Evolutionary conservation across 2,329 filamentous ascomycete species (phyloP).

Genomic region (Podosphaera fusca): DNA sequence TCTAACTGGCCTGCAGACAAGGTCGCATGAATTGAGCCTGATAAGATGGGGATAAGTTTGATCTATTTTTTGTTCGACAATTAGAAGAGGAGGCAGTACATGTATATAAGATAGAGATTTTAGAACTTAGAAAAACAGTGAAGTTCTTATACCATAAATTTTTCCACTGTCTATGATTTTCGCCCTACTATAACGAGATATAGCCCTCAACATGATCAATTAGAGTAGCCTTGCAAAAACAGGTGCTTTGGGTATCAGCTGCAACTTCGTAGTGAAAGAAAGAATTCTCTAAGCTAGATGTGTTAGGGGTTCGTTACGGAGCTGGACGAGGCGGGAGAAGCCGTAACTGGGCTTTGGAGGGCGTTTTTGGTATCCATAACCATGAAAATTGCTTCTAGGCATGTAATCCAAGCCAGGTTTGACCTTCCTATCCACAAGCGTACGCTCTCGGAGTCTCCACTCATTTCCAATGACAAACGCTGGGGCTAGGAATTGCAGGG

Average conservation of each 20-base stretch:
- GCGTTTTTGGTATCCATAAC: neutral
- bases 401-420: neutral
- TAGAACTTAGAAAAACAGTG: no score
- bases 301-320: neutral
- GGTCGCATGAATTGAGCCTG: no score
- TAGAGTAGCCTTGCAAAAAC: neutral
- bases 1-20: no score
- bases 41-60: no score
- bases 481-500: neutral
- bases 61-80: no score
- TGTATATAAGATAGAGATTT: no score
- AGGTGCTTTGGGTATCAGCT: neutral
- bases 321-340: neutral
- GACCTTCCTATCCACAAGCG: neutral
- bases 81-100: no score
- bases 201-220: neutral
- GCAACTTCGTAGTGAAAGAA: neutral
- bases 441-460: neutral
- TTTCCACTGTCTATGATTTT: no score
- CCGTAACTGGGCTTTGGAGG: neutral
- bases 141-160: no score
- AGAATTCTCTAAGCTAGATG: neutral
- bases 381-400: neutral
- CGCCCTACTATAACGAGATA: no score
- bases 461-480: neutral